A percentile compares a stretch with the other conserved stretches of the same genome.
Conservation (phyloP, 345 rosid species). For the Salix arbutifolia region DNA sequence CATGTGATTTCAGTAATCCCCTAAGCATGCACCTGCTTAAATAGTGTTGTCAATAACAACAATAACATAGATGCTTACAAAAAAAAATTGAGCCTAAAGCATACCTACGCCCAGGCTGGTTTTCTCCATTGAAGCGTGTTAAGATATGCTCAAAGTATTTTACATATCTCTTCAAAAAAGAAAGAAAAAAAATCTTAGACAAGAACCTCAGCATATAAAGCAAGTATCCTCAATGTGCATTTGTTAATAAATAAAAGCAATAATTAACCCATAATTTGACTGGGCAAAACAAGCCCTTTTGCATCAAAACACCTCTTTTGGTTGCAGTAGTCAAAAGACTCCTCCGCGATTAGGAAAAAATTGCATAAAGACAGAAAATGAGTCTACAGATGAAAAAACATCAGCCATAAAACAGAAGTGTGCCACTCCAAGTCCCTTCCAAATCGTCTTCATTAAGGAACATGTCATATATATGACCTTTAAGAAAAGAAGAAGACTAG, state of each 20-base stretch:
- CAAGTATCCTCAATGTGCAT: neutral
- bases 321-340: constrained; percentile 76
- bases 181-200: constrained; percentile 3
- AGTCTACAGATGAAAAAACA: neutral
- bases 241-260: neutral
- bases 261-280: constrained; percentile 69
- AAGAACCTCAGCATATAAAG: neutral
- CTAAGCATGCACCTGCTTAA: constrained; percentile 75
- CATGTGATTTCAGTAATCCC: constrained; percentile 33
- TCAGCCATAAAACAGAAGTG: constrained; percentile 9
- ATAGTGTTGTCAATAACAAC: neutral
- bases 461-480: constrained; percentile 36
- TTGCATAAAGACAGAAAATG: constrained; percentile 34
- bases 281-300: constrained; percentile 85
- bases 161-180: constrained; percentile 60
- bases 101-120: constrained; percentile 75
- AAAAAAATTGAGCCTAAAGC: constrained; percentile 16
- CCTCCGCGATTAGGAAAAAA: constrained; percentile 88
- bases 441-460: constrained; percentile 9
- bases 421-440: constrained; percentile 1
- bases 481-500: constrained; percentile 72
- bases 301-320: constrained; percentile 90
- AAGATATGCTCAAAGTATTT: constrained; percentile 67
- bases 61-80: neutral
- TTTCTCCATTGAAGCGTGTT: constrained; percentile 76